Evolutionary conservation across 2,329 filamentous ascomycete genomes (phyloP).

Genomic region (Lachnellula subtilissima): DNA sequence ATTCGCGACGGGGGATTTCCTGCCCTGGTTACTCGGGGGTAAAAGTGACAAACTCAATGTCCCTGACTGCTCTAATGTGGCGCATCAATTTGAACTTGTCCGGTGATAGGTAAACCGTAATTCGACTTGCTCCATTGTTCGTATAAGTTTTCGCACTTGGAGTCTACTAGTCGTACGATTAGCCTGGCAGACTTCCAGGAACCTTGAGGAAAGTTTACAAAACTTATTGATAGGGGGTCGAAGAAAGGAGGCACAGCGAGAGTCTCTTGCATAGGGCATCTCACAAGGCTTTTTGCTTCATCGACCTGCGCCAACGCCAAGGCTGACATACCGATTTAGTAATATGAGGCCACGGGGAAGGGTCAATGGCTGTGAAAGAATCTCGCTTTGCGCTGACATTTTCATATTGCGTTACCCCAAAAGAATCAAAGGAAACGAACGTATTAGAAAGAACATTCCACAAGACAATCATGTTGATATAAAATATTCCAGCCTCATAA

Average conservation of each 20-base stretch:
- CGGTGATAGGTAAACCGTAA: slow-evolving; percentile 40
- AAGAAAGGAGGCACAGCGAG: slow-evolving; percentile 27
- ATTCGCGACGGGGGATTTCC: too few species aligned
- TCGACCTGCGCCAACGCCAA: neutral
- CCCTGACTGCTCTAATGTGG: slow-evolving; percentile 26
- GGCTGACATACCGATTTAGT: slow-evolving; percentile 6
- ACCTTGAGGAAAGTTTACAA: neutral
- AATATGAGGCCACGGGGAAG: slow-evolving; percentile 13
- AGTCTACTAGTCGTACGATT: neutral
- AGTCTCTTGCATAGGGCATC: slow-evolving; percentile 33
- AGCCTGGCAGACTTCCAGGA: neutral
- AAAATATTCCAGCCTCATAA: too few species aligned
- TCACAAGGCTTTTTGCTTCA: slow-evolving; percentile 7
- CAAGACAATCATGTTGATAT: too few species aligned
- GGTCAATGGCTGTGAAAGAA: slow-evolving; percentile 12
- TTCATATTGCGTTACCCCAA: neutral
- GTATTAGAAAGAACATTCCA: too few species aligned
- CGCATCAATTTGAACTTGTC: slow-evolving; percentile 40
- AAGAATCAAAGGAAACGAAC: too few species aligned
- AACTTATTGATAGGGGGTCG: slow-evolving; percentile 31
- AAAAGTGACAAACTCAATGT: neutral
- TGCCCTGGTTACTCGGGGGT: too few species aligned
- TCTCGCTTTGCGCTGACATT: slow-evolving; percentile 1
- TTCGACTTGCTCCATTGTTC: slow-evolving; percentile 32
- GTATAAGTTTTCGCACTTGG: slow-evolving; percentile 34